These are phyloP conservation scores for Grigorovia yakushimaensis DNA, from an alignment of 805 yeast genomes.

Conservation along the genomic window DNA sequence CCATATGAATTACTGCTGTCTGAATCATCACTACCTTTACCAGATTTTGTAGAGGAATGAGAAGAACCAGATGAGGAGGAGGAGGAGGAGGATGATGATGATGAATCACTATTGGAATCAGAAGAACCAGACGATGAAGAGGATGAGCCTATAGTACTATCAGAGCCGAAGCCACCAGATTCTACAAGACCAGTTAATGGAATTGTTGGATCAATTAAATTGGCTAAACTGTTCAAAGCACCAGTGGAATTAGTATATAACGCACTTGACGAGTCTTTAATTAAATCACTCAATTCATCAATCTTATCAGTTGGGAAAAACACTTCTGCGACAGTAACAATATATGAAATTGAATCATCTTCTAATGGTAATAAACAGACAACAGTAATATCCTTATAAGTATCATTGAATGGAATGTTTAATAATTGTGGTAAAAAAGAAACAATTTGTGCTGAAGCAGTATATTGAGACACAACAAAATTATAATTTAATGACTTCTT, in stretches of 20 bases:
- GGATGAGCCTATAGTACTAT: not conserved
- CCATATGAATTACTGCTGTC: slow-evolving; percentile 3
- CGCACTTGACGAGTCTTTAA: slow-evolving; percentile 42
- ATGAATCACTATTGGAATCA: not conserved
- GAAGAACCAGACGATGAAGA: not conserved
- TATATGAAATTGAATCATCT: slow-evolving; percentile 39
- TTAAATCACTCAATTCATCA: slow-evolving; percentile 37
- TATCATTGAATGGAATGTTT: slow-evolving; percentile 36
- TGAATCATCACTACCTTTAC: not conserved
- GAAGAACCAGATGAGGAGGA: not conserved
- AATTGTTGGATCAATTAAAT: slow-evolving; percentile 50
- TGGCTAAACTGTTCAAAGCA: slow-evolving; percentile 48
- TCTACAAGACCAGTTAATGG: slow-evolving; percentile 21
- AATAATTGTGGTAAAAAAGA: slow-evolving; percentile 69
- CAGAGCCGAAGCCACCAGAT: not conserved
- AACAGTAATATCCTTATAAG: slow-evolving; percentile 1
- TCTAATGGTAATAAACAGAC: slow-evolving; percentile 6
- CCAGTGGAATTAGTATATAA: slow-evolving; percentile 50
- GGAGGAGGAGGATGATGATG: not conserved
- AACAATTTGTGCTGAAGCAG: slow-evolving; percentile 64
- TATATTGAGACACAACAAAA: slow-evolving; percentile 75
- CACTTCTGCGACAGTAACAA: slow-evolving; percentile 81
- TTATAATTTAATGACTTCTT: slow-evolving; percentile 71
- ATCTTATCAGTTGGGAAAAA: slow-evolving; percentile 59
- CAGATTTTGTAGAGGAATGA: slow-evolving; percentile 43